Base-by-base conservation (phyloP, 2,329 filamentous ascomycete species). In the Cryphonectria parasitica region DNA sequence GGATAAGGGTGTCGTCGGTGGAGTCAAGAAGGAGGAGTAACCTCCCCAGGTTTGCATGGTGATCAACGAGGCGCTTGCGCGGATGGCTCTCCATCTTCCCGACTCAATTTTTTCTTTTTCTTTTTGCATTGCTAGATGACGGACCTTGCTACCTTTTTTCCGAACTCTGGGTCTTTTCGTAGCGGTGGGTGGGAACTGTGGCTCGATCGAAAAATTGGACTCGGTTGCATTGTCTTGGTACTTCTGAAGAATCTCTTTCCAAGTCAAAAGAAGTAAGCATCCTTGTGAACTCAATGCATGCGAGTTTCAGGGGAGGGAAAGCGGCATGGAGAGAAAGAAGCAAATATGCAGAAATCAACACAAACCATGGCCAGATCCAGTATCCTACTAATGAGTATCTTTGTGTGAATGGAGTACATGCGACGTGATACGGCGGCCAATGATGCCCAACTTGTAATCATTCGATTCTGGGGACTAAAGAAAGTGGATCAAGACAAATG, bases 141-240 rank as follows among this genome's bases (percentile, higher is more conserved):
- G 25, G 25, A 58, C 2, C 54, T 58, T 31, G 54, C 54, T 28
- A 7, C 11, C 11, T 43, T 6, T 31, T 31, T 31, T 64, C n/a
- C 22, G 5, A n/a, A 28, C 39, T 31, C 28, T 39, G 17, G 22
- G 13, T n/a, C 28, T 17, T 56, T 19, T 8, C 15, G 1, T 45
- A 49, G 45, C 45, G 45, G 19, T 31, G 15, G 25, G 31, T 58
- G 54, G 25, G 25, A 28, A 19, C 4, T 17, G 54, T 58, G 54
- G 54, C 54, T 58, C 25, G 54, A 3, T 58, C 6, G 34, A 34
- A 34, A 34, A 34, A 34, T 39, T n/a, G 19, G 19, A 62, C 17
- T 39, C n/a, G 34, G 60, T 62, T 62, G 60, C 60, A 62, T 62
- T 34, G 36, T 41, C 60, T 62, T 22, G 60, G 60, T 22, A 34